Conservation (phyloP, 345 rosid genomes). For the Cardamine chenopodiifolia region DNA sequence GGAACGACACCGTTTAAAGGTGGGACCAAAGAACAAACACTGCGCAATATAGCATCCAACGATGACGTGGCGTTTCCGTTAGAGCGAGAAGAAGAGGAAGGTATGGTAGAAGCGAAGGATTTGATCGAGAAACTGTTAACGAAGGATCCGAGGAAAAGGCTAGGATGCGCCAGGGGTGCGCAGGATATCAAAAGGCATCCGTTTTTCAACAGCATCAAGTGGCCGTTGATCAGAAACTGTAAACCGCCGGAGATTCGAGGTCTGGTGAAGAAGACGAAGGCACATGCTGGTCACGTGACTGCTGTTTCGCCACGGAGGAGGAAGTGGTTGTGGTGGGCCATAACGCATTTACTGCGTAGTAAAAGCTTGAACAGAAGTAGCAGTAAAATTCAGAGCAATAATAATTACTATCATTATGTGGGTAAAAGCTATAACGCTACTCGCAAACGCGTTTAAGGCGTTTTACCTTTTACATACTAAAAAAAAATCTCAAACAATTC, state of each 20-base stretch:
- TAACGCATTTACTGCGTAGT: conserved; percentile 40
- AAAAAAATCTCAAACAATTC: background rate
- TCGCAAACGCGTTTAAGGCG: conserved; percentile 31
- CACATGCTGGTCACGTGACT: conserved; percentile 47
- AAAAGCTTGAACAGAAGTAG: conserved; percentile 9
- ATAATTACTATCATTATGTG: conserved; percentile 48
- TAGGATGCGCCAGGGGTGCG: conserved; percentile 81
- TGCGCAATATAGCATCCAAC: conserved; percentile 62
- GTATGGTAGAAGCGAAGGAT: conserved; percentile 61
- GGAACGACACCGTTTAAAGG: conserved; percentile 90
- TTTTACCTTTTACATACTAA: background rate
- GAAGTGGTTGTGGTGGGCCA: conserved; percentile 53
- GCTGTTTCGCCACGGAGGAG: conserved; percentile 42
- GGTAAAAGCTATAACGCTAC: conserved; percentile 40
- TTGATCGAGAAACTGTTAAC: conserved; percentile 68
- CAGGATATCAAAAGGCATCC: conserved; percentile 75
- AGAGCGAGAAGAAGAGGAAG: conserved; percentile 47
- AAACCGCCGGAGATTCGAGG: conserved; percentile 75
- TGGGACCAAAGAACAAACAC: conserved; percentile 65
- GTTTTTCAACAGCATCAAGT: conserved; percentile 70
- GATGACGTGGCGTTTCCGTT: conserved; percentile 52
- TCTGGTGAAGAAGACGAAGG: conserved; percentile 47
- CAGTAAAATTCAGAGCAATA: conserved; percentile 43
- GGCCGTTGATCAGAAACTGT: conserved; percentile 79
- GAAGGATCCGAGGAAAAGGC: conserved; percentile 70